phyloP scores from a whole-genome alignment of 2,329 filamentous ascomycete genomes.

The Fusarium xyrophilum region DNA sequence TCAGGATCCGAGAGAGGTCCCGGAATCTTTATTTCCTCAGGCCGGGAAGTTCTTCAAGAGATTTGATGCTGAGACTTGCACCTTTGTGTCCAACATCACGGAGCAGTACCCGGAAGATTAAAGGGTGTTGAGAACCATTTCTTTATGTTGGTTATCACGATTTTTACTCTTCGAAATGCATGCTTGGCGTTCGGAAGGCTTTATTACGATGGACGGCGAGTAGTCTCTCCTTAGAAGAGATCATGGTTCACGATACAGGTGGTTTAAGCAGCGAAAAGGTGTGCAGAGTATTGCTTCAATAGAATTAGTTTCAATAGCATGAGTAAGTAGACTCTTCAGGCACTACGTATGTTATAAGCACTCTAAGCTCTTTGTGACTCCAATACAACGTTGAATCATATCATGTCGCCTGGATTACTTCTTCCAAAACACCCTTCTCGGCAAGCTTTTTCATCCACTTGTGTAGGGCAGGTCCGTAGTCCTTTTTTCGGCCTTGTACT shows the following conservation, averaged over 20 bases:
- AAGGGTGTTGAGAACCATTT: conserved; percentile 1
- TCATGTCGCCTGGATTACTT: conserved; percentile 44
- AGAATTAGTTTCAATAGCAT: conserved; percentile 12
- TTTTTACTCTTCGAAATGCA: conserved; percentile 1
- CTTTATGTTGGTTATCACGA: not conserved
- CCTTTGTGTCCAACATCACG: conserved; percentile 80
- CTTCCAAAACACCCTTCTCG: conserved; percentile 66
- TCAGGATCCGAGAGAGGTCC: conserved; percentile 54
- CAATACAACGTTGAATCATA: not conserved
- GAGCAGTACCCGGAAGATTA: conserved; percentile 90
- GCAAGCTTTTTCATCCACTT: conserved; percentile 74
- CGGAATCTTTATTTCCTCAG: conserved; percentile 66
- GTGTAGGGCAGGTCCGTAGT: conserved; percentile 74
- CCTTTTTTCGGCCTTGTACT: conserved; percentile 64
- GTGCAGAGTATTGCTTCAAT: not conserved
- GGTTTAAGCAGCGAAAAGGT: not conserved
- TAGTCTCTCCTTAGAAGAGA: not conserved
- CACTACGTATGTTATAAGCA: not conserved
- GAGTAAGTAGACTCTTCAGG: not conserved
- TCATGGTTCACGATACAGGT: not conserved
- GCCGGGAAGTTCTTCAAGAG: conserved; percentile 89
- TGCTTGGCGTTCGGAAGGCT: conserved; percentile 3
- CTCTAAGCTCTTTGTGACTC: not conserved
- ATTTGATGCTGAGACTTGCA: conserved; percentile 71
- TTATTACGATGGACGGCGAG: not conserved